Conservation (phyloP, 2,329 filamentous ascomycete genomes). For the Nectriaceae sp. region DNA sequence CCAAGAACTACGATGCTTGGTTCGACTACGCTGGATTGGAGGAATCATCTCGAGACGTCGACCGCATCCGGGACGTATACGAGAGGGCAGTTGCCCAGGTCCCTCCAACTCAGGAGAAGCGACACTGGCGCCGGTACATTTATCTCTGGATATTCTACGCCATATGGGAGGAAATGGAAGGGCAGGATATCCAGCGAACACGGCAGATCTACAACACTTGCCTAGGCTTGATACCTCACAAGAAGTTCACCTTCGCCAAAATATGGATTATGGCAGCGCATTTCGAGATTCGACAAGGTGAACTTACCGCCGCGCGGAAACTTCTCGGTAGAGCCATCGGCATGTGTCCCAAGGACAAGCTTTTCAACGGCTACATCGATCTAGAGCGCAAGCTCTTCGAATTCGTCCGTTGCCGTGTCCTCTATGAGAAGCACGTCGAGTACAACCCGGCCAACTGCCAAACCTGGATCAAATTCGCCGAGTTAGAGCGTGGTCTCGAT, state of each 20-base stretch:
- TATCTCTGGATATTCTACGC: conserved; percentile 99
- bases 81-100: conserved; percentile 95
- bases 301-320: conserved; percentile 80
- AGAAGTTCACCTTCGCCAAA: conserved; percentile 96
- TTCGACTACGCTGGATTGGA: conserved; percentile 93
- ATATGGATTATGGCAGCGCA: conserved; percentile 93
- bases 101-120: conserved; percentile 92
- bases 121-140: conserved; percentile 96
- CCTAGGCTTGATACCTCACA: conserved; percentile 86
- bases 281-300: conserved; percentile 86
- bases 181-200: conserved; percentile 75
- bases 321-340: conserved; percentile 88
- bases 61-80: conserved; percentile 88
- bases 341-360: conserved; percentile 92
- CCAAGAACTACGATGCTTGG: conserved; percentile 97
- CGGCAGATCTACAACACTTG: conserved; percentile 91
- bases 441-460: conserved; percentile 89
- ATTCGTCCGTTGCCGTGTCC: conserved; percentile 83
- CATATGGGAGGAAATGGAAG: conserved; percentile 88
- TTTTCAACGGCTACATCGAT: conserved; percentile 92
- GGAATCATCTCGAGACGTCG: conserved; percentile 78
- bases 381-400: conserved; percentile 93
- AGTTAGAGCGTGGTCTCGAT: conserved; percentile 88
- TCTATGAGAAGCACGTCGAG: conserved; percentile 93
- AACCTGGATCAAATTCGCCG: conserved; percentile 95